A percentile compares a stretch with the other conserved stretches of the same genome.
These are phyloP conservation scores for Bullera alba DNA, from an alignment of 768 basidiomycete species.

Conservation along the genomic window DNA sequence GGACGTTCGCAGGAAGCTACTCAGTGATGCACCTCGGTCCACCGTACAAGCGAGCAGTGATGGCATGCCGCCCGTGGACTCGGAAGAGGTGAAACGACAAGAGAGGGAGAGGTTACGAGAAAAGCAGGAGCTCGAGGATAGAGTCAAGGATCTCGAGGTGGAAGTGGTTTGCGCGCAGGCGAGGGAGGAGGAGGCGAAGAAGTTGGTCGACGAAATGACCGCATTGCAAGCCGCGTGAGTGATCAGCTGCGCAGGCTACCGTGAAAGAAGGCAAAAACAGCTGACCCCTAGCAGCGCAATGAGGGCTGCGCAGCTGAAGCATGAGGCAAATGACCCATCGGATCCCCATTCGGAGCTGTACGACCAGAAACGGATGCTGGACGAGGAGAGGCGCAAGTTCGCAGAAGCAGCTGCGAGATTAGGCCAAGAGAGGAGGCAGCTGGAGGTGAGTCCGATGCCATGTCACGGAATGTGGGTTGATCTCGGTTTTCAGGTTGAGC, in stretches of 20 bases:
- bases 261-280: not conserved
- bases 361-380: constrained; percentile 1
- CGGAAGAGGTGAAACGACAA: constrained; percentile 23
- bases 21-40: constrained; percentile 1
- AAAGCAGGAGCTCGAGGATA: constrained; percentile 29
- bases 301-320: not conserved
- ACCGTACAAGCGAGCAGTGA: not conserved
- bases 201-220: constrained; percentile 27
- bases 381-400: constrained; percentile 18
- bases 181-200: constrained; percentile 34
- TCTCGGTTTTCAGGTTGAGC: constrained; percentile 19
- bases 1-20: constrained; percentile 17
- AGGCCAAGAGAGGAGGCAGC: constrained; percentile 21
- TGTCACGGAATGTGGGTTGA: constrained; percentile 6
- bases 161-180: constrained; percentile 28
- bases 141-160: constrained; percentile 40
- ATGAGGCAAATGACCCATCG: not conserved
- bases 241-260: not conserved
- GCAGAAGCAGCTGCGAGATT: constrained; percentile 22
- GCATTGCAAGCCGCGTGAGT: constrained; percentile 13
- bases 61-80: constrained; percentile 13
- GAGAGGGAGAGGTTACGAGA: constrained; percentile 28
- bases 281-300: not conserved
- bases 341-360: not conserved
- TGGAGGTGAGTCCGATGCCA: constrained; percentile 30